Evolutionary conservation across 2,329 filamentous ascomycete genomes (phyloP), one percentile per base, ranked within the genome.

Genomic region (Fusarium odoratissimum): DNA sequence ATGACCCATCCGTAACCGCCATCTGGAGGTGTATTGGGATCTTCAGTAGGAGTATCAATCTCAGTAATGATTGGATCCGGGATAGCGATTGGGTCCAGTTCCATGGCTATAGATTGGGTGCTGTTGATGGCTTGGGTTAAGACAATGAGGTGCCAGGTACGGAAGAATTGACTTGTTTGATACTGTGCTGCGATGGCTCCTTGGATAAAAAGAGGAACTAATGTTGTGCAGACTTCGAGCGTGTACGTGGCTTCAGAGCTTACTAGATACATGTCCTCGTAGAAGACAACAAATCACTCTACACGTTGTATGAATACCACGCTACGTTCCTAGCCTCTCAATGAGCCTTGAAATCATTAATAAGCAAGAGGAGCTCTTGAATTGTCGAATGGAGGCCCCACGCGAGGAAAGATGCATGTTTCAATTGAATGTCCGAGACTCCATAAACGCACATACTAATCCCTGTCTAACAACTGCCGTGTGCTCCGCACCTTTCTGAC

Each of bases 191-290:
- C 11, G 41, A 25, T 42, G 14, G 35, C 4, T 17, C 21, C 10
- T 8, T 40, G 19, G 37, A 5, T 21, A 21, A 21, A 25, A 14
- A 8, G n/a, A 9, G 5, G 3, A 3, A 46, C 5, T 30, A 13
- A 0, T 48, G 21, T 11, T 31, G 14, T 11, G 13, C 8, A 4
- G 28, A n/a, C 4, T n/a, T 48, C 2, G 9, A n/a, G 19, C 4
- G 28, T 31, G 11, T n/a, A 7, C 14, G 1, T 12, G 4, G 9
- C 21, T 10, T 30, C 13, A 30, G 3, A n/a, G 13, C 4, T 2
- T 31, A 16, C 19, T 3, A 48, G 13, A 5, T 48, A 30, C 23
- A 45, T 45, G 4, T 12, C 17, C 17, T 28, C 16, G 11, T 45
- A 13, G 0, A 13, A 14, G 5, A 8, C 1, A 21, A 13, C 17